phyloP scores from a whole-genome alignment of 805 yeast genomes.

The Yamadazyma olivae region DNA sequence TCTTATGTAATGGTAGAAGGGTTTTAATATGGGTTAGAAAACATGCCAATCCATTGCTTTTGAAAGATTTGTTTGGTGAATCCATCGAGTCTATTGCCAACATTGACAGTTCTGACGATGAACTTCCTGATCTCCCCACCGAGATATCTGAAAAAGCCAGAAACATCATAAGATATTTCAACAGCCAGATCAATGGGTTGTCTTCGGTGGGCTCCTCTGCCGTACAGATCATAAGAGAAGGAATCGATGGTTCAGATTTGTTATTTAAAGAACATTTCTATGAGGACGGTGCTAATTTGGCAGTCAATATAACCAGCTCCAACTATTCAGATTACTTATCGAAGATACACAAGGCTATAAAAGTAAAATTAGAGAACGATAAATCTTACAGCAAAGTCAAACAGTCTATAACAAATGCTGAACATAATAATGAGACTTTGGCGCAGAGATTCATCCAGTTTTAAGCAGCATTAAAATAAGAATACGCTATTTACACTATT shows the following conservation, averaged over 20 bases:
- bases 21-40: constrained; percentile 67
- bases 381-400: constrained; percentile 27
- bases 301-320: constrained; percentile 29
- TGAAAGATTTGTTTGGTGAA: constrained; percentile 73
- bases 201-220: constrained; percentile 31
- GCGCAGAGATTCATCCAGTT: constrained; percentile 40
- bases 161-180: constrained; percentile 57
- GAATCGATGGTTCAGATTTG: constrained; percentile 55
- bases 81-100: constrained; percentile 42
- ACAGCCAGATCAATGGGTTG: constrained; percentile 26
- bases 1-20: constrained; percentile 66
- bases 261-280: constrained; percentile 57
- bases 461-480: constrained; percentile 11
- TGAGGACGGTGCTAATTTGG: constrained; percentile 61
- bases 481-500: not conserved
- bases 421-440: constrained; percentile 30
- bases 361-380: constrained; percentile 49
- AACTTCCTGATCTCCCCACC: constrained; percentile 69
- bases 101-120: constrained; percentile 49
- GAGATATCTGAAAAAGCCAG: constrained; percentile 67
- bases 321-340: constrained; percentile 67
- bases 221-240: constrained; percentile 61
- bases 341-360: constrained; percentile 63
- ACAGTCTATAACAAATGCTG: constrained; percentile 24
- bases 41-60: constrained; percentile 60